phyloP scores from a whole-genome alignment of 495 filamentous ascomycete genomes.

The Neurospora tetraspora region DNA sequence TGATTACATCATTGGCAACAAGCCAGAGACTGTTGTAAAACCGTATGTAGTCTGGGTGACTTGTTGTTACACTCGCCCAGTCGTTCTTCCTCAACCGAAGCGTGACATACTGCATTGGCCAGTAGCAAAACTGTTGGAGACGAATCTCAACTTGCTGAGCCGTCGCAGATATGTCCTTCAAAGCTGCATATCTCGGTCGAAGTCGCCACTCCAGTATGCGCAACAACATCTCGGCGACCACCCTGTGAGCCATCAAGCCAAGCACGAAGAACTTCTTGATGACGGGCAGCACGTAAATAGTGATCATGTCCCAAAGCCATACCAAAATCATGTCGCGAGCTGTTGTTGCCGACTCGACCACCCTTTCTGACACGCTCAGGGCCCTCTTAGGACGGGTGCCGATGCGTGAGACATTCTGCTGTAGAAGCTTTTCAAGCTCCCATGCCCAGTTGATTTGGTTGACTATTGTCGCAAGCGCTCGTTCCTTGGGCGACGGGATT shows the following conservation, averaged over 20 bases:
- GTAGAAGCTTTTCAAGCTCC: slow-evolving; percentile 73
- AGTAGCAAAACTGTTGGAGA: slow-evolving; percentile 97
- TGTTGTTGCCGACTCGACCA: slow-evolving; percentile 86
- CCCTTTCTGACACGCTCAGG: slow-evolving; percentile 86
- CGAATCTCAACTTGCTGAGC: slow-evolving; percentile 99
- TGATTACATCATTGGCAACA: slow-evolving; percentile 97
- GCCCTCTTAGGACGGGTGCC: slow-evolving; percentile 69
- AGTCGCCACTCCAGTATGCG: slow-evolving; percentile 80
- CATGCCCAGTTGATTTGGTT: slow-evolving; percentile 95
- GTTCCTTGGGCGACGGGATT: slow-evolving; percentile 70
- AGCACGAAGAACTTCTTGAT: slow-evolving; percentile 63
- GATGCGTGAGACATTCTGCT: slow-evolving; percentile 77
- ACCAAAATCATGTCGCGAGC: slow-evolving; percentile 65
- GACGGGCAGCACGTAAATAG: slow-evolving; percentile 69
- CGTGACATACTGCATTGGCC: slow-evolving; percentile 93
- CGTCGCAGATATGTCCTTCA: slow-evolving; percentile 93
- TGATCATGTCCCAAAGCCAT: slow-evolving; percentile 59
- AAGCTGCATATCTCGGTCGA: slow-evolving; percentile 65
- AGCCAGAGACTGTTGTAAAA: slow-evolving; percentile 99
- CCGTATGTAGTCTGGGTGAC: slow-evolving; percentile 95
- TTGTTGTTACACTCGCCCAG: slow-evolving; percentile 92
- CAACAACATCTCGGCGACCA: slow-evolving; percentile 71
- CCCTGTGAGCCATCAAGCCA: slow-evolving; percentile 68
- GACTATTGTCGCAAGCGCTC: slow-evolving; percentile 67
- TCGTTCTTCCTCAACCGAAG: slow-evolving; percentile 78